These are phyloP conservation scores for Karstenula rhodostoma DNA, from an alignment of 2,329 filamentous ascomycete species.

Conservation along the genomic window DNA sequence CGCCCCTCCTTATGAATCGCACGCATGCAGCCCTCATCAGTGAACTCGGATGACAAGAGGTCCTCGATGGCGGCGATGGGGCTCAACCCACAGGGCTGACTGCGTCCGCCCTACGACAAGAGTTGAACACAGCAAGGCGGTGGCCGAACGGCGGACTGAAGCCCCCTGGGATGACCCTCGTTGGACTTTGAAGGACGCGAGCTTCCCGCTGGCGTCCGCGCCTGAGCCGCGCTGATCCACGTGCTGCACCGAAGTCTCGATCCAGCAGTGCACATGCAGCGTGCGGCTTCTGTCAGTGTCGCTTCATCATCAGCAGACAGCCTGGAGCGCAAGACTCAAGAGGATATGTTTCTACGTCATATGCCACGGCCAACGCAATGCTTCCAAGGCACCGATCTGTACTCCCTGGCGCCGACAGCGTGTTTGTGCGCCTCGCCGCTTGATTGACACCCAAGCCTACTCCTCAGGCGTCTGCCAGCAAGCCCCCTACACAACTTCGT, in stretches of 20 bases:
- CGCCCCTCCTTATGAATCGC: slow-evolving; percentile 14
- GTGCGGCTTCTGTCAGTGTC: slow-evolving; percentile 20
- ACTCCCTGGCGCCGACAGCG: slow-evolving; percentile 13
- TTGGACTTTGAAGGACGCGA: slow-evolving; percentile 9
- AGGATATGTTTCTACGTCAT: slow-evolving; percentile 27
- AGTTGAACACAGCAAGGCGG: neutral
- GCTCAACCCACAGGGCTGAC: slow-evolving; percentile 10
- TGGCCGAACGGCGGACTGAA: neutral
- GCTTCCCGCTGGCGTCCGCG: slow-evolving; percentile 21
- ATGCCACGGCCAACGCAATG: neutral
- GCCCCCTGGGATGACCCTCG: slow-evolving; percentile 12
- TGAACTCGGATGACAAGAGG: neutral
- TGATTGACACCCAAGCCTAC: neutral
- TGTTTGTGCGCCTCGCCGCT: slow-evolving; percentile 16
- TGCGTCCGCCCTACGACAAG: neutral
- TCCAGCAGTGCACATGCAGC: slow-evolving; percentile 21
- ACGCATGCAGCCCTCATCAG: slow-evolving; percentile 4
- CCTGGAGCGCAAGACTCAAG: slow-evolving; percentile 7
- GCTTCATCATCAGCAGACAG: slow-evolving; percentile 17
- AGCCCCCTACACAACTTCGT: slow-evolving; percentile 1
- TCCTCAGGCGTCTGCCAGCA: neutral
- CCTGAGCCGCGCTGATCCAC: slow-evolving; percentile 30
- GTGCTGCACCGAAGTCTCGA: slow-evolving; percentile 23
- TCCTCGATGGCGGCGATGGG: slow-evolving; percentile 3
- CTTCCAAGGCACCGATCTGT: slow-evolving; percentile 3